Evolutionary conservation across 495 filamentous ascomycete genomes (phyloP).

Genomic region (Penicillium malachiteum): DNA sequence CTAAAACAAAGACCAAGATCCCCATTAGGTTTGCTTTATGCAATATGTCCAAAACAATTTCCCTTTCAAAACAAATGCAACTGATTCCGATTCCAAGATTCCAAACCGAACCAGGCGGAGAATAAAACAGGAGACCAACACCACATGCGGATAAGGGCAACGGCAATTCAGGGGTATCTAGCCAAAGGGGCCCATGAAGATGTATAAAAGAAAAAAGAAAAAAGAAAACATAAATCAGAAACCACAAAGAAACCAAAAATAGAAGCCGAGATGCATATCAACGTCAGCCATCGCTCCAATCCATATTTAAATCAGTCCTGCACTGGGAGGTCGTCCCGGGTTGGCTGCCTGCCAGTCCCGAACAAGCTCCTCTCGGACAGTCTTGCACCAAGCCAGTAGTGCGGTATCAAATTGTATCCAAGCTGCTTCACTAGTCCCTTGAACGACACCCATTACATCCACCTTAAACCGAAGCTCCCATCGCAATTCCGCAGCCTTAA

Average conservation of each 20-base stretch:
- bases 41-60: constrained; percentile 1
- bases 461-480: constrained; percentile 88
- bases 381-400: constrained; percentile 73
- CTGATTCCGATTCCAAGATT: constrained; percentile 18
- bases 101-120: constrained; percentile 16
- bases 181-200: constrained; percentile 25
- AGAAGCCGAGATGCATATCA: constrained; percentile 14
- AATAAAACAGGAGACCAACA: constrained; percentile 17
- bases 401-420: constrained; percentile 82
- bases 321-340: constrained; percentile 26
- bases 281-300: background rate
- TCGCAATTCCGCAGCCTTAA: constrained; percentile 90
- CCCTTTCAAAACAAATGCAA: constrained; percentile 9
- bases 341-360: constrained; percentile 53
- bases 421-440: constrained; percentile 58
- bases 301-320: constrained; percentile 25
- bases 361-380: constrained; percentile 73
- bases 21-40: constrained; percentile 6
- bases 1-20: background rate
- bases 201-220: constrained; percentile 2
- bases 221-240: constrained; percentile 12
- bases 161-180: constrained; percentile 34
- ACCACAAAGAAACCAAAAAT: background rate
- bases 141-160: constrained; percentile 21
- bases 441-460: constrained; percentile 83